Percentiles rank a stretch among this genome's conserved stretches.
Evolutionary conservation across 2,329 filamentous ascomycete species (phyloP).

Genomic region (Plenodomus biglobosus): DNA sequence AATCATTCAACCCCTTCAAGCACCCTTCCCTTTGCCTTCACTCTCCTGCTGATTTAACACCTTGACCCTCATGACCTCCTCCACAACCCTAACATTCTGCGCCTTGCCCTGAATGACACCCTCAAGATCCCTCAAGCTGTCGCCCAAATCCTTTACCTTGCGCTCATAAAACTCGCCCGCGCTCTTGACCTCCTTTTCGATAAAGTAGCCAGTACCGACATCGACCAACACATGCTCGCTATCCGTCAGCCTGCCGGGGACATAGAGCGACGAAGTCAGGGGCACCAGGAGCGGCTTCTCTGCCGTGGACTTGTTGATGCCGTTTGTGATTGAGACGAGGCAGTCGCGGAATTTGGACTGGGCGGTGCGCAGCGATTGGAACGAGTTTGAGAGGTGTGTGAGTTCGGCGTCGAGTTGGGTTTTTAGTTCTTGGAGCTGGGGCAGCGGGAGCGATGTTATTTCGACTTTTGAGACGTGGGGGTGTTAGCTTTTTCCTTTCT

Average conservation of each 20-base stretch:
- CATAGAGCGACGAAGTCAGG: constrained; percentile 91
- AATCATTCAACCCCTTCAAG: not conserved
- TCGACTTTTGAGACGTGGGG: constrained; percentile 50
- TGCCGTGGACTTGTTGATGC: constrained; percentile 48
- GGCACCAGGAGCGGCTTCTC: constrained; percentile 79
- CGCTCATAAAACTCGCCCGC: constrained; percentile 67
- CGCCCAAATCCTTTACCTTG: constrained; percentile 67
- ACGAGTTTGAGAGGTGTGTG: constrained; percentile 88
- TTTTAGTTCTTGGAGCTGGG: constrained; percentile 89
- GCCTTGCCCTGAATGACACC: constrained; percentile 74
- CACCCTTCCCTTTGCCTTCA: constrained; percentile 22
- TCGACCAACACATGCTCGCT: constrained; percentile 65
- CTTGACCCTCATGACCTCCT: constrained; percentile 64
- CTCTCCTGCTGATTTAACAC: constrained; percentile 39
- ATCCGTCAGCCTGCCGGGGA: constrained; percentile 72
- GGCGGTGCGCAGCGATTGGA: constrained; percentile 83
- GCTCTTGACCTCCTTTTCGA: constrained; percentile 75
- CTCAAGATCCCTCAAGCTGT: constrained; percentile 68
- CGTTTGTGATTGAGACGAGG: constrained; percentile 70
- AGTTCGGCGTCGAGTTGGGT: constrained; percentile 96
- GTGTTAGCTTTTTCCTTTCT: not conserved
- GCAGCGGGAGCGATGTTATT: constrained; percentile 74
- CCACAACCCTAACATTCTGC: constrained; percentile 79
- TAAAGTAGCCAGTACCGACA: constrained; percentile 89
- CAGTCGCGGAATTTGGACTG: constrained; percentile 93